phyloP scores from a whole-genome alignment of 225 moss, liverwort and hornwort species.

The Anthoceros angustus region DNA sequence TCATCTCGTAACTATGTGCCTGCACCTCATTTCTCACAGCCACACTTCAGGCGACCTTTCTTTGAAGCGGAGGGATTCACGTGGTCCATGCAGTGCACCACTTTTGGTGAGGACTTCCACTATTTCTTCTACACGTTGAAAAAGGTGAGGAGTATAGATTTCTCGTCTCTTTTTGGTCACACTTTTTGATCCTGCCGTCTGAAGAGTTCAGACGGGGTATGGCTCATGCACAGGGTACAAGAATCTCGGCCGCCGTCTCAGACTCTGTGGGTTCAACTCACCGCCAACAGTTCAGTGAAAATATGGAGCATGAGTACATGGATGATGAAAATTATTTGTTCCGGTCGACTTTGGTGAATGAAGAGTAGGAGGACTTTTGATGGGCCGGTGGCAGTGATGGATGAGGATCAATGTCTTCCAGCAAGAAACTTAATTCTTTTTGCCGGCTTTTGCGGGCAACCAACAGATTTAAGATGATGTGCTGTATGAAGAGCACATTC shows the following conservation, averaged over 20 bases:
- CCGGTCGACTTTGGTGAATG: constrained; percentile 40
- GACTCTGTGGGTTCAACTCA: not conserved
- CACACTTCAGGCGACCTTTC: constrained; percentile 71
- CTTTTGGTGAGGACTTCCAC: constrained; percentile 78
- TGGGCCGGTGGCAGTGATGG: no score
- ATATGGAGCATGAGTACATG: constrained; percentile 80
- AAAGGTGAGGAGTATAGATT: constrained; percentile 30
- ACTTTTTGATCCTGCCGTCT: not conserved
- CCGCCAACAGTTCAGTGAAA: constrained; percentile 8
- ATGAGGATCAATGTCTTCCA: no score
- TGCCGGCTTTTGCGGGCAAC: no score
- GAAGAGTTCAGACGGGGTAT: not conserved
- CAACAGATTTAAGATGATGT: no score
- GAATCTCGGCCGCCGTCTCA: constrained; percentile 1
- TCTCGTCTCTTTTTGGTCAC: not conserved
- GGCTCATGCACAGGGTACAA: constrained; percentile 36
- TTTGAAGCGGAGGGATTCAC: constrained; percentile 71
- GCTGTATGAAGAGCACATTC: no score
- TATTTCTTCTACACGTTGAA: constrained; percentile 64
- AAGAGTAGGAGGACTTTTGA: constrained; percentile 7
- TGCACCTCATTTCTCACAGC: constrained; percentile 17
- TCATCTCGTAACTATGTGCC: not conserved
- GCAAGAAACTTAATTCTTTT: no score
- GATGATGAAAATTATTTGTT: constrained; percentile 64
- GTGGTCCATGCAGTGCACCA: constrained; percentile 64